Evolutionary conservation across 2,329 filamentous ascomycete species (phyloP).

Genomic region (Colletotrichum zoysiae): DNA sequence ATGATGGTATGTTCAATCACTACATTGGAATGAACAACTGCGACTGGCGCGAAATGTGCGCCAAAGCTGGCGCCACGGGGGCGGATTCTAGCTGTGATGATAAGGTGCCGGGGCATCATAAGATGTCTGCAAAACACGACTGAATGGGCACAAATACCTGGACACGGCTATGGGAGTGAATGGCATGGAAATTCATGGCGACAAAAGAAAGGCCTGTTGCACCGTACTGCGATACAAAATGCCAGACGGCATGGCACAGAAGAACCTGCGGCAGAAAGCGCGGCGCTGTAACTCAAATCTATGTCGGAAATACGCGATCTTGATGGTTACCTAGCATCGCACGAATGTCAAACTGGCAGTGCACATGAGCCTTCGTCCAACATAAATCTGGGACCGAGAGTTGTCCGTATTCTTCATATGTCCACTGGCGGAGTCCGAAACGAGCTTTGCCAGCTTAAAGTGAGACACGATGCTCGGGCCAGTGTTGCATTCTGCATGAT

Average conservation of each 20-base stretch:
- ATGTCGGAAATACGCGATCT: neutral
- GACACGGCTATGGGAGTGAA: neutral
- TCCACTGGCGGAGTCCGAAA: constrained; percentile 25
- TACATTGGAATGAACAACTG: constrained; percentile 1
- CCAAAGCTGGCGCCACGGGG: constrained; percentile 6
- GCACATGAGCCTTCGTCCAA: neutral
- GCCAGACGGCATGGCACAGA: neutral
- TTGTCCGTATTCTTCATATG: neutral
- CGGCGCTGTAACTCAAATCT: neutral
- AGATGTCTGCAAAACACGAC: neutral
- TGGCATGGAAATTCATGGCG: neutral
- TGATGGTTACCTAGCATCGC: neutral
- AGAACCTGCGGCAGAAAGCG: too few species aligned
- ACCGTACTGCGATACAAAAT: neutral
- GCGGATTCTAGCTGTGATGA: constrained; percentile 12
- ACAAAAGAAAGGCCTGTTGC: neutral
- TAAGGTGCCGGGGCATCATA: too few species aligned
- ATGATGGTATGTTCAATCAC: too few species aligned
- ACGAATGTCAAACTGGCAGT: neutral
- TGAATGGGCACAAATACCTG: neutral
- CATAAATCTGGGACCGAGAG: too few species aligned
- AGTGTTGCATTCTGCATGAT: constrained; percentile 27
- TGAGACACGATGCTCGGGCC: constrained; percentile 24
- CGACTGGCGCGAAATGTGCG: constrained; percentile 15
- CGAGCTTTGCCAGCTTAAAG: constrained; percentile 6